Evolutionary conservation across 768 basidiomycete genomes (phyloP).

Genomic region (Trametes meyenii): DNA sequence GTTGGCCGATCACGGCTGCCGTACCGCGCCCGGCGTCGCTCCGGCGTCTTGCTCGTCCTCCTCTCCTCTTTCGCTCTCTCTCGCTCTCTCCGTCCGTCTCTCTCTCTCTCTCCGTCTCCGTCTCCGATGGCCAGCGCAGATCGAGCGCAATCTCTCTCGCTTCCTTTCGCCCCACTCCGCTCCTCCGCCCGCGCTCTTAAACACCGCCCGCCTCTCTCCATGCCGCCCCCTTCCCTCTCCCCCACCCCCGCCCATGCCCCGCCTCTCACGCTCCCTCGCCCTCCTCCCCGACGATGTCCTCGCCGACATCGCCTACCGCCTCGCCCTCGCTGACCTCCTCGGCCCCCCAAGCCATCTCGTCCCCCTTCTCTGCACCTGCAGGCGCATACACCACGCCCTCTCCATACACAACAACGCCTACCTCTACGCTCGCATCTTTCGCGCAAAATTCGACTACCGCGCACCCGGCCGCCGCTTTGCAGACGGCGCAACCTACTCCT

Average conservation of each 20-base stretch:
- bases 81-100: too few species aligned
- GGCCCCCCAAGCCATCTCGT: constrained; percentile 53
- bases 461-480: constrained; percentile 56
- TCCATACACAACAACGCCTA: constrained; percentile 32
- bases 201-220: not conserved
- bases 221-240: not conserved
- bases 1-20: constrained; percentile 10
- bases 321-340: constrained; percentile 44
- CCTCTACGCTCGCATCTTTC: constrained; percentile 61
- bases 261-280: not conserved
- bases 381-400: constrained; percentile 43
- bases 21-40: not conserved
- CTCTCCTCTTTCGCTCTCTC: too few species aligned
- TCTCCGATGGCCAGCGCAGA: too few species aligned
- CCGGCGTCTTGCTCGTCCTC: not conserved
- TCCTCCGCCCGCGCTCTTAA: constrained; percentile 1
- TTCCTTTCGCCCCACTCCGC: constrained; percentile 2
- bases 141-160: not conserved
- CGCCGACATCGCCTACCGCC: constrained; percentile 53
- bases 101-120: too few species aligned
- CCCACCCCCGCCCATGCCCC: not conserved
- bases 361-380: constrained; percentile 52
- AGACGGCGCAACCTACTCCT: constrained; percentile 39
- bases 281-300: constrained; percentile 48
- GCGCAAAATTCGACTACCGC: constrained; percentile 55